Evolutionary conservation across 1,139 yeast species (phyloP).

Genomic region (Geotrichum australiense): DNA sequence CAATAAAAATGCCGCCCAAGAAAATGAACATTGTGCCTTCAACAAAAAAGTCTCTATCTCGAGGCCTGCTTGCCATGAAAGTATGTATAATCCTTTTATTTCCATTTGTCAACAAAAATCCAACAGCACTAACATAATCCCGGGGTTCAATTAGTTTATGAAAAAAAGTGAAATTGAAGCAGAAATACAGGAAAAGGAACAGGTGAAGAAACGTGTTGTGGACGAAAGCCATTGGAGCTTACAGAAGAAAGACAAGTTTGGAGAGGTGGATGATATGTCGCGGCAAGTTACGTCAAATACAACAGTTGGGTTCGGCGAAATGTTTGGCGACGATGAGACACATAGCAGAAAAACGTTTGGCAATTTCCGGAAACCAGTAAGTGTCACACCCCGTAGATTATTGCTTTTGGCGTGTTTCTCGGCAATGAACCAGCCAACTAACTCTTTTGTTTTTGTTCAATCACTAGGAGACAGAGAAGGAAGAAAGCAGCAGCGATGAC

Average conservation of each 20-base stretch:
- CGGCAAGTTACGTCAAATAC: constrained; percentile 7
- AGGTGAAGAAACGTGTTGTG: constrained; percentile 36
- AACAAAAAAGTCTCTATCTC: constrained; percentile 11
- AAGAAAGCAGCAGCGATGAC: background rate
- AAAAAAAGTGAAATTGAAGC: constrained; percentile 35
- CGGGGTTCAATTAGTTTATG: constrained; percentile 41
- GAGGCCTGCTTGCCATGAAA: constrained; percentile 16
- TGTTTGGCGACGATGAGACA: too few relatives aligned
- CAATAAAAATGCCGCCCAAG: constrained; percentile 10
- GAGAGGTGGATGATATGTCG: constrained; percentile 7
- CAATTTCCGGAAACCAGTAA: too few relatives aligned
- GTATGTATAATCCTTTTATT: background rate
- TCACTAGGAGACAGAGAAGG: too few relatives aligned
- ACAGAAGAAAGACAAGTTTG: constrained; percentile 1
- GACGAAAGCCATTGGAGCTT: constrained; percentile 56
- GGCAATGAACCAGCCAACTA: too few relatives aligned
- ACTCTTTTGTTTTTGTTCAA: too few relatives aligned
- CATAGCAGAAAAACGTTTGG: too few relatives aligned
- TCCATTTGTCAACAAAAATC: background rate
- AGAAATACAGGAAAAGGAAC: constrained; percentile 34
- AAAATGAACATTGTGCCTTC: constrained; percentile 11
- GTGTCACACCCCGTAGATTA: too few relatives aligned
- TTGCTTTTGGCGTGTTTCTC: too few relatives aligned
- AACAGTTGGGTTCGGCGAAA: constrained; percentile 24
- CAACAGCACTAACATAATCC: background rate